Percentiles rank a stretch among this genome's conserved stretches.
Evolutionary conservation across 2,329 filamentous ascomycete species (phyloP).

Genomic region (Aphanoascus verrucosus): DNA sequence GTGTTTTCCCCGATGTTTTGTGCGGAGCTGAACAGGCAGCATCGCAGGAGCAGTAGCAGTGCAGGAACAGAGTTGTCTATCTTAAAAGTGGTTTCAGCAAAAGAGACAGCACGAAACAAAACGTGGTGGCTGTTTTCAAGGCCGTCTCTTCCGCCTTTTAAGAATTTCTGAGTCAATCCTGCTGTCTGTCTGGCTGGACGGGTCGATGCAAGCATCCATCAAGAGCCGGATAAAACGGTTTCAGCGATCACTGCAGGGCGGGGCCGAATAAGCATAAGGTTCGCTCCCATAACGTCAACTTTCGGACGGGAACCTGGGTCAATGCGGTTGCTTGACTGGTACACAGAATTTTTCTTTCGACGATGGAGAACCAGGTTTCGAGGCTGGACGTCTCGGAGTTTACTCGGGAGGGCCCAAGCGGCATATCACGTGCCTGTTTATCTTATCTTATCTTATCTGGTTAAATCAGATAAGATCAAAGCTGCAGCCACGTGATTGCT

Average conservation of each 20-base stretch:
- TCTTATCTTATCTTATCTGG: not conserved
- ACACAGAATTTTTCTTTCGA: not conserved
- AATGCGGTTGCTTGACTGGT: not conserved
- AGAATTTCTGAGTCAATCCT: too few species aligned
- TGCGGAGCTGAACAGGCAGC: too few species aligned
- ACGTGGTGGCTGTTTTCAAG: too few species aligned
- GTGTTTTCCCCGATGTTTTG: too few species aligned
- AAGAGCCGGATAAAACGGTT: not conserved
- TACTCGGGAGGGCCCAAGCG: not conserved
- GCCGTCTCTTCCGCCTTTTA: too few species aligned
- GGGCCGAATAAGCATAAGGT: not conserved
- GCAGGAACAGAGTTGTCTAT: too few species aligned
- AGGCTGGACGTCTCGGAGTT: not conserved
- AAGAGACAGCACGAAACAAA: too few species aligned
- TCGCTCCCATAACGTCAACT: not conserved
- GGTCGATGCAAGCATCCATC: not conserved
- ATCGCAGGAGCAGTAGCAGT: too few species aligned
- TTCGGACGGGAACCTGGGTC: not conserved
- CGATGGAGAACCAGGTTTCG: not conserved
- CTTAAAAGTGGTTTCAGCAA: too few species aligned
- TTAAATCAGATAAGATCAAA: not conserved
- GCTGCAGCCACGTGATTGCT: not conserved
- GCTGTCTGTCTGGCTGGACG: not conserved
- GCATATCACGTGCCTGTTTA: conserved; percentile 7
- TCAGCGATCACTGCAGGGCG: not conserved